phyloP scores from a whole-genome alignment of 129 eudicot species.

The Gnaphalium uliginosum region DNA sequence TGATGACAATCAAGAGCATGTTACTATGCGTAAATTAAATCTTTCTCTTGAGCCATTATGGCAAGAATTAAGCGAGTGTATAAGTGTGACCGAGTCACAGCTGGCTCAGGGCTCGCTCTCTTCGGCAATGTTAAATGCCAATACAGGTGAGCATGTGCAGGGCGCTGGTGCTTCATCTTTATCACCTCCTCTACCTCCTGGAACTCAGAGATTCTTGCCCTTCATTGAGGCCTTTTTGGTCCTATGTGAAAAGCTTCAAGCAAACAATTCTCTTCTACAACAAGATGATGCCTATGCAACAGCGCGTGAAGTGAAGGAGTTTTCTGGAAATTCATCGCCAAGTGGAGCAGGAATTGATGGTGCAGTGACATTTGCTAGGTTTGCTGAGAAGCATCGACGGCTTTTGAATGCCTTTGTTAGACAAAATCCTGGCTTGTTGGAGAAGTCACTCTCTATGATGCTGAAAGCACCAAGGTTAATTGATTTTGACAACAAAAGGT shows the following conservation, averaged over 20 bases:
- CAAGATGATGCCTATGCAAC: slow-evolving; percentile 74
- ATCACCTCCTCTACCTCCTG: slow-evolving; percentile 87
- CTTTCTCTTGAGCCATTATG: slow-evolving; percentile 85
- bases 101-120: slow-evolving; percentile 69
- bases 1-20: slow-evolving; percentile 70
- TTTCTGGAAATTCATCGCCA: slow-evolving; percentile 51
- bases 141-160: slow-evolving; percentile 56
- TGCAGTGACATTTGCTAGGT: slow-evolving; percentile 70
- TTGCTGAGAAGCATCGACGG: slow-evolving; percentile 92
- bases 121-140: slow-evolving; percentile 46
- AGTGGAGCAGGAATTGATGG: slow-evolving; percentile 56
- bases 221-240: slow-evolving; percentile 90
- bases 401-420: slow-evolving; percentile 92
- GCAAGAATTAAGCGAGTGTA: slow-evolving; percentile 92
- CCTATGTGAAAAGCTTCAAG: slow-evolving; percentile 87
- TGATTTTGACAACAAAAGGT: slow-evolving; percentile 94
- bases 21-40: slow-evolving; percentile 75
- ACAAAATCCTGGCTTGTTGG: slow-evolving; percentile 89
- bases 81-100: slow-evolving; percentile 75
- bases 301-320: slow-evolving; percentile 86
- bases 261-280: slow-evolving; percentile 52
- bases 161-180: slow-evolving; percentile 49
- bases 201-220: slow-evolving; percentile 89
- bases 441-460: slow-evolving; percentile 95
- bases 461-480: slow-evolving; percentile 91